Evolutionary conservation across 306 rosid species (phyloP).

Genomic region (Malus fusca): DNA sequence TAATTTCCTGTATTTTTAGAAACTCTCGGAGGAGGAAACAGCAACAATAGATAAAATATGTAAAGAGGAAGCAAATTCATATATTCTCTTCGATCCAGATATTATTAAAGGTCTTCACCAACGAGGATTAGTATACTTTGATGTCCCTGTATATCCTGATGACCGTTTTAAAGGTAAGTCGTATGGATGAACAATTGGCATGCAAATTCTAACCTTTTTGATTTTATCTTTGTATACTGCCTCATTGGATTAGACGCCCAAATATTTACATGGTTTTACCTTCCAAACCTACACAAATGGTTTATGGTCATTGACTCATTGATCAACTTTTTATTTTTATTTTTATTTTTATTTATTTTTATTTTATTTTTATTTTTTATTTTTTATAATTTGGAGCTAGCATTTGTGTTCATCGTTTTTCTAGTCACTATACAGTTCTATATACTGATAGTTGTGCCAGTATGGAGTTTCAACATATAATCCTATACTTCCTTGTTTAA

Average conservation of each 20-base stretch:
- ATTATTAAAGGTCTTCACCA: constrained; percentile 52
- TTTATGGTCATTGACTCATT: neutral
- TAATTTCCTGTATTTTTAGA: constrained; percentile 37
- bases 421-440: neutral
- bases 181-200: neutral
- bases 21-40: constrained; percentile 82
- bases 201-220: neutral
- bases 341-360: no score
- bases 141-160: constrained; percentile 75
- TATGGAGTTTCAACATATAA: neutral
- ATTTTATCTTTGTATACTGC: neutral
- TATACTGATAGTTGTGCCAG: neutral
- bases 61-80: constrained; percentile 82
- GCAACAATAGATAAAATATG: constrained; percentile 81
- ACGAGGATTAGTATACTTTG: constrained; percentile 77
- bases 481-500: neutral
- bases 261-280: neutral
- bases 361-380: neutral
- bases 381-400: neutral
- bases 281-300: neutral
- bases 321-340: no score
- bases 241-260: neutral
- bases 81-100: constrained; percentile 56
- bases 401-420: neutral
- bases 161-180: constrained; percentile 76